These are phyloP conservation scores for Penicillium sp. DNA, from an alignment of 2,329 filamentous ascomycete species.

Conservation along the genomic window DNA sequence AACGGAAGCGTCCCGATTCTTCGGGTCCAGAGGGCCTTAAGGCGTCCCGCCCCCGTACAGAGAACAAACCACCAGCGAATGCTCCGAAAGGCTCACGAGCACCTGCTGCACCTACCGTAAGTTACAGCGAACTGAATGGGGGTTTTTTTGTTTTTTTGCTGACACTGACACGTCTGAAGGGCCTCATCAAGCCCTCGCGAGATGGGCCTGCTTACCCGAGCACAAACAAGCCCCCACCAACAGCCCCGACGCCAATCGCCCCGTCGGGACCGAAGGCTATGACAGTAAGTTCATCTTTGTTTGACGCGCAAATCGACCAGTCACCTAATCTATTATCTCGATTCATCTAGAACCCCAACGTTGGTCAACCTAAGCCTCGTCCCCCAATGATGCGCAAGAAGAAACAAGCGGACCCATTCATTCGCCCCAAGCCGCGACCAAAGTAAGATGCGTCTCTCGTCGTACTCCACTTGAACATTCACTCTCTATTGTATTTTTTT, in stretches of 20 bases:
- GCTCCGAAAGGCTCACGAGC: slow-evolving; percentile 18
- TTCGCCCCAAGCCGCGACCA: not conserved
- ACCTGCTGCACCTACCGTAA: slow-evolving; percentile 15
- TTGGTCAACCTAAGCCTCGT: not conserved
- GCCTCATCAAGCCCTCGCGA: slow-evolving; percentile 42
- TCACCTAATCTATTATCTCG: not conserved
- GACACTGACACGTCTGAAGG: slow-evolving; percentile 20
- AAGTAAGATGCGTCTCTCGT: not conserved
- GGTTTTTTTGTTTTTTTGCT: not conserved
- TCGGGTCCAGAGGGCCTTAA: slow-evolving; percentile 25
- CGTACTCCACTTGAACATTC: not conserved
- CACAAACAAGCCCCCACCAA: slow-evolving; percentile 17
- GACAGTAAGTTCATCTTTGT: not conserved
- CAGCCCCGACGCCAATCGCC: slow-evolving; percentile 5
- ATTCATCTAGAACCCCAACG: not conserved
- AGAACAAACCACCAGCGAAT: slow-evolving; percentile 24
- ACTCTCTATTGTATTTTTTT: not conserved
- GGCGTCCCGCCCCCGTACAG: slow-evolving; percentile 29
- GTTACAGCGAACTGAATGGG: not conserved
- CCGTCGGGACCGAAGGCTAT: slow-evolving; percentile 10
- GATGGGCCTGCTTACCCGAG: slow-evolving; percentile 34
- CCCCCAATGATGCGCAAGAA: not conserved
- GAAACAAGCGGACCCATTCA: not conserved
- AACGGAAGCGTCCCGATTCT: slow-evolving; percentile 36
- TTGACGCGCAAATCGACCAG: not conserved